Evolutionary conservation across 768 basidiomycete genomes (phyloP).

Genomic region (Hemileccinum rubropunctum): DNA sequence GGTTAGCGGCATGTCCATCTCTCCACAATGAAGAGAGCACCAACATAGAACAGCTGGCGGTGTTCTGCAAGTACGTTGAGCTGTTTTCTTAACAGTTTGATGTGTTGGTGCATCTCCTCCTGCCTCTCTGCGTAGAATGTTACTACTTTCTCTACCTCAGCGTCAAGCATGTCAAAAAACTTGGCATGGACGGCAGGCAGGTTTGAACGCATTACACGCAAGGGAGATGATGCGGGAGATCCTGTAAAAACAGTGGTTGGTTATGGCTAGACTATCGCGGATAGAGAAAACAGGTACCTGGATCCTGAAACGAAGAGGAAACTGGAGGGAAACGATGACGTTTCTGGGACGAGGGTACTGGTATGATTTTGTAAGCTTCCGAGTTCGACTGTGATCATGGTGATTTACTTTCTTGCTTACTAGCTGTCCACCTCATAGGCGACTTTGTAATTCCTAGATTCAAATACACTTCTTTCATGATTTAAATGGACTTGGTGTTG

Average conservation of each 20-base stretch:
- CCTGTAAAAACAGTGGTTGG: conserved; percentile 6
- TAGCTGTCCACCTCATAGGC: neutral
- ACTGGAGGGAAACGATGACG: conserved; percentile 1
- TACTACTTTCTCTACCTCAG: conserved; percentile 82
- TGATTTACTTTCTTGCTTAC: conserved; percentile 12
- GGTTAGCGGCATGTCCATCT: neutral
- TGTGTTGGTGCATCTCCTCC: conserved; percentile 52
- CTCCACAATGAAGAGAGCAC: conserved; percentile 14
- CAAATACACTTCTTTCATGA: conserved; percentile 5
- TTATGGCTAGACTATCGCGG: neutral
- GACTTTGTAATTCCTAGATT: neutral
- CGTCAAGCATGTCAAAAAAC: conserved; percentile 79
- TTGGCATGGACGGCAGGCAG: conserved; percentile 58
- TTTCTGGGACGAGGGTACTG: conserved; percentile 12
- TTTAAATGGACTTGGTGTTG: neutral
- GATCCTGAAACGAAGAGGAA: conserved; percentile 1
- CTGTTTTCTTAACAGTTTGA: conserved; percentile 57
- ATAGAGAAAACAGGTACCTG: conserved; percentile 9
- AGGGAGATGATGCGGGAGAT: conserved; percentile 28
- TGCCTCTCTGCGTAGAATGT: conserved; percentile 76
- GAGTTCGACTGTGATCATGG: neutral
- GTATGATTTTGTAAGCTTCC: neutral
- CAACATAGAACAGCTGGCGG: conserved; percentile 54
- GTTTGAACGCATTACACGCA: conserved; percentile 49
- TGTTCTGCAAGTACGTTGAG: conserved; percentile 74